phyloP scores from a whole-genome alignment of 2,329 filamentous ascomycete species.

The Bimuria novae-zelandiae region DNA sequence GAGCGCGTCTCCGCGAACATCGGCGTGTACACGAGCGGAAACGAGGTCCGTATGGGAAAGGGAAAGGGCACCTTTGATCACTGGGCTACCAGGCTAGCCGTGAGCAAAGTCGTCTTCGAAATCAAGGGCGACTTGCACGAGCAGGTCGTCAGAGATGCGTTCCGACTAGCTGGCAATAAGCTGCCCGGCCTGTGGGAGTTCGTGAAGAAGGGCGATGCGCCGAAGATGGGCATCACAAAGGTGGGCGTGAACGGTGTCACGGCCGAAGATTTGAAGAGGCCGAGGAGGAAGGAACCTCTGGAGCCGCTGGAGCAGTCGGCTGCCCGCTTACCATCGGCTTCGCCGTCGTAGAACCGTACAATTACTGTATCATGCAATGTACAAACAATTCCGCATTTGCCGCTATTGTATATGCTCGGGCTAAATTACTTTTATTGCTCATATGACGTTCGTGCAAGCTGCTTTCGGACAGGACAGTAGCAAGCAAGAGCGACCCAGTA shows the following conservation, averaged over 20 bases:
- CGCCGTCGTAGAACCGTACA: slow-evolving; percentile 18
- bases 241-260: slow-evolving; percentile 75
- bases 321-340: slow-evolving; percentile 66
- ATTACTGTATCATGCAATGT: slow-evolving; percentile 6
- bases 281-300: slow-evolving; percentile 68
- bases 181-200: slow-evolving; percentile 92
- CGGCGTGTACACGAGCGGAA: slow-evolving; percentile 92
- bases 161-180: slow-evolving; percentile 92
- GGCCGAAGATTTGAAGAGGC: slow-evolving; percentile 79
- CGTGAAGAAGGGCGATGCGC: slow-evolving; percentile 86
- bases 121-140: slow-evolving; percentile 91
- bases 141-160: slow-evolving; percentile 90
- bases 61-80: slow-evolving; percentile 97
- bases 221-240: slow-evolving; percentile 92
- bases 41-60: slow-evolving; percentile 98
- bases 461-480: no score
- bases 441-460: no score
- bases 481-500: no score
- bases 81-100: slow-evolving; percentile 87
- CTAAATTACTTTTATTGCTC: no score
- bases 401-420: background rate
- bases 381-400: background rate
- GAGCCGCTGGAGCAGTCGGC: slow-evolving; percentile 59
- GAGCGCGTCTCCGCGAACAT: slow-evolving; percentile 90
- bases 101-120: slow-evolving; percentile 92